These are phyloP conservation scores for Trichoderma asperelloides DNA, from an alignment of 495 filamentous ascomycete genomes.

Conservation along the genomic window DNA sequence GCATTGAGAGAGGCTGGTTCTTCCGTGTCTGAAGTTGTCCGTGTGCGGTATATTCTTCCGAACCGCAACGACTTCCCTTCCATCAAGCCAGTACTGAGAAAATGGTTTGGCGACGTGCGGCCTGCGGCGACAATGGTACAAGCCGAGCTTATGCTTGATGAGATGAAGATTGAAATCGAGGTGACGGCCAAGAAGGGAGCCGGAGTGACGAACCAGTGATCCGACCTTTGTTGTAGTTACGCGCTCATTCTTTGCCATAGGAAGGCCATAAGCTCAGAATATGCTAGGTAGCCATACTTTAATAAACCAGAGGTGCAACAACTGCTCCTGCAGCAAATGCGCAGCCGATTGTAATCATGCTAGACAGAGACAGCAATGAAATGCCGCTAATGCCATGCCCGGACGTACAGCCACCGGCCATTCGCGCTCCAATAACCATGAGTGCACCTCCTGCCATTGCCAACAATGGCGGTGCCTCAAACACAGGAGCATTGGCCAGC, in stretches of 20 bases:
- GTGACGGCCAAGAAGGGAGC: conserved; percentile 24
- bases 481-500: conserved; percentile 15
- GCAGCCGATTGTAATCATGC: conserved; percentile 40
- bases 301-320: conserved; percentile 11
- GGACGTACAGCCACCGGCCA: conserved; percentile 50
- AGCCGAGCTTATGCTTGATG: conserved; percentile 30
- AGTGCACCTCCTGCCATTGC: conserved; percentile 39
- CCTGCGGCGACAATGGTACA: conserved; percentile 36
- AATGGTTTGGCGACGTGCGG: conserved; percentile 26
- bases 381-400: conserved; percentile 53
- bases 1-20: conserved; percentile 26
- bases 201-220: neutral
- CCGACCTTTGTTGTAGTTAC: too few relatives aligned
- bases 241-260: neutral
- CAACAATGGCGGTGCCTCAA: conserved; percentile 22
- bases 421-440: conserved; percentile 42
- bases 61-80: conserved; percentile 24
- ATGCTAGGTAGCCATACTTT: neutral
- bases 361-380: conserved; percentile 38
- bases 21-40: conserved; percentile 25
- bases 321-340: conserved; percentile 39
- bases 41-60: conserved; percentile 31
- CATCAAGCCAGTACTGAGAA: conserved; percentile 26
- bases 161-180: conserved; percentile 35
- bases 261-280: neutral